Evolutionary conservation across 805 yeast genomes (phyloP), one percentile per base, ranked within the genome.

Genomic region (Myxozyma neotropica): DNA sequence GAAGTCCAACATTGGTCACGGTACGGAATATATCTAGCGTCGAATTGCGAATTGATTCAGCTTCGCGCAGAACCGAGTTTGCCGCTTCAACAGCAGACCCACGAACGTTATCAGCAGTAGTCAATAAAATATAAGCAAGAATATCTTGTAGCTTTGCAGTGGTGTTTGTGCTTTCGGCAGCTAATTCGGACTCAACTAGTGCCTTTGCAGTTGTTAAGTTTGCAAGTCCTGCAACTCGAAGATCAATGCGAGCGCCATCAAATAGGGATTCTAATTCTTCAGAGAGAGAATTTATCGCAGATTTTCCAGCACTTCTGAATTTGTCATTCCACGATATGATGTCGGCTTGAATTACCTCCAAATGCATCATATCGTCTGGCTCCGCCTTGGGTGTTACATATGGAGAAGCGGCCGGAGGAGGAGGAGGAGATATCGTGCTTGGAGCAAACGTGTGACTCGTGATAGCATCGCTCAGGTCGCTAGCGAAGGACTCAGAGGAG

Each of bases 1-100:
- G 65, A 24, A 61, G 46, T 26, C 65, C 64, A 15, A 60, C 48
- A 24, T 55, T 55, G 6, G 64, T 59, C 13, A 61, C 65, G 3
- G 64, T 56, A 17, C 57, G 53, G 47, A 57, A 61, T 10, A 57
- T 55, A 13, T 52, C 58, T 13, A 59, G 44, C 13, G 60, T 52
- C 19, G 59, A 42, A 17, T 33, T 39, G 21, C 60, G 57, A 6
- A 59, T 51, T 4, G 35, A 13, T 27, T 55, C 63, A 4, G 65
- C 63, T 21, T 61, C 57, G 13, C 42, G 46, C 21, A 43, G 29
- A 2, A 59, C 49, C 10, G 49, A 42, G 23, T 43, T 47, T 4
- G 48, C 47, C 1, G 57, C 54, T 13, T 38, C 55, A n/a, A 40
- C 53, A 1, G 58, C 61, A 6, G 17, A 19, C 10, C 38, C 42